Evolutionary conservation across 148 eudicot genomes (phyloP), one percentile per base, ranked within the genome.

Genomic region (Chenopodium album): DNA sequence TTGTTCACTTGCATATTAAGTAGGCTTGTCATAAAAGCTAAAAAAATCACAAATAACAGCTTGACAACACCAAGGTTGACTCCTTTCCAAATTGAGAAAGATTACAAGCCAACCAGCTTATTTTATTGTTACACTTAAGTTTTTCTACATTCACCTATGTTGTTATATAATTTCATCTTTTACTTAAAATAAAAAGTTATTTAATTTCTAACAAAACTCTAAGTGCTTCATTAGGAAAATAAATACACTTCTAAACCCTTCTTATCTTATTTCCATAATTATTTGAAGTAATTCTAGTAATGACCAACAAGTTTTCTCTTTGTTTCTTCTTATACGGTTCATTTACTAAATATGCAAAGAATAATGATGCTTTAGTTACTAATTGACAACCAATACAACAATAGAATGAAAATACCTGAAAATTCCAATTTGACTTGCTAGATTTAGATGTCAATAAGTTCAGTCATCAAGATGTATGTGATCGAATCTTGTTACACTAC

Each of bases 41-140:
- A n/a, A 47, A 47, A 77, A 63, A 62, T n/a, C 73, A 76, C 44
- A 71, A 76, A 66, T 68, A 70, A 84, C 80, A 82, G 46, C 59
- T 54, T 75, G 75, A 78, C 80, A 69, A 48, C 37, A 29, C 80
- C 48, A 77, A 85, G 68, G 76, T 76, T 80, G 75, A 85, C 84
- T 32, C 54, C 79, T 77, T 85, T 85, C 81, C 78, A 72, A 73
- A 77, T 72, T 72, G 44, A 26, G 60, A 50, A 78, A 73, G 66
- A 23, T 73, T 50, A 78, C 81, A 64, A 73, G 64, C 73, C 11
- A 26, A 54, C 59, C 6, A 77, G 62, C 41, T 26, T 26, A 34
- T 82, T 28, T 60, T 7, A 12, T 71, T 71, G 77, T 13, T 44
- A 77, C 80, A 77, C 76, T 56, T 22, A 70, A 77, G 11, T 62